Conservation (phyloP, 345 rosid species). For the Anacardium occidentale region DNA sequence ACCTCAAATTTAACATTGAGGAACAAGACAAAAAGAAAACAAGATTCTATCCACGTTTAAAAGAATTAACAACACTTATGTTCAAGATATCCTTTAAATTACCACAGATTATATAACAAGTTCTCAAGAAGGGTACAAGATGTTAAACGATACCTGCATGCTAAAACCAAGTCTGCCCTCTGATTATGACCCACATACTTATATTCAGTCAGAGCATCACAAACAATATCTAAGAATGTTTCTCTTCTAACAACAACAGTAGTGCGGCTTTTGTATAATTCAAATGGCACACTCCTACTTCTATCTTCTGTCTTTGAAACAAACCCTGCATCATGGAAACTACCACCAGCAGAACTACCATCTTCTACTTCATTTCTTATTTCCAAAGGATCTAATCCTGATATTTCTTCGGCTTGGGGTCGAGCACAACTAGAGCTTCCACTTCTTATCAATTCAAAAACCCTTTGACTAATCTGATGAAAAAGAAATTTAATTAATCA, state of each 20-base stretch:
- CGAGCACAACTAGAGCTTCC: conserved; percentile 42
- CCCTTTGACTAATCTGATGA: conserved; percentile 82
- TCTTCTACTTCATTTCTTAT: conserved; percentile 38
- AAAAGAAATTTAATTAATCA: conserved; percentile 15
- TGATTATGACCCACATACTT: conserved; percentile 94
- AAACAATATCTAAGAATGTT: conserved; percentile 74
- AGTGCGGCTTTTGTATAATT: conserved; percentile 85
- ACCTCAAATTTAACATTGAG: neutral
- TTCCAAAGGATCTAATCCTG: conserved; percentile 26
- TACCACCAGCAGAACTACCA: conserved; percentile 25
- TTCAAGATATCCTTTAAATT: neutral
- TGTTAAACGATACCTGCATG: conserved; percentile 72
- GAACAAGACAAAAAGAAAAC: neutral
- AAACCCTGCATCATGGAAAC: conserved; percentile 25
- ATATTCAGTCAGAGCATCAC: conserved; percentile 76
- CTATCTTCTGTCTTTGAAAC: conserved; percentile 33
- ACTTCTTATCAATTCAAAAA: conserved; percentile 66
- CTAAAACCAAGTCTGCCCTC: conserved; percentile 90
- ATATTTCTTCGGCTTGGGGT: conserved; percentile 38
- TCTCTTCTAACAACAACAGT: conserved; percentile 70
- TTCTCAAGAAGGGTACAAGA: conserved; percentile 9
- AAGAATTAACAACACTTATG: neutral
- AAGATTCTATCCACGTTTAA: neutral
- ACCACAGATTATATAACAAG: neutral
- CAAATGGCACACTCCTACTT: conserved; percentile 57